Percentiles rank a stretch among this genome's conserved stretches.
phyloP scores from a whole-genome alignment of 2,329 filamentous ascomycete genomes.

The Botrytis elliptica region DNA sequence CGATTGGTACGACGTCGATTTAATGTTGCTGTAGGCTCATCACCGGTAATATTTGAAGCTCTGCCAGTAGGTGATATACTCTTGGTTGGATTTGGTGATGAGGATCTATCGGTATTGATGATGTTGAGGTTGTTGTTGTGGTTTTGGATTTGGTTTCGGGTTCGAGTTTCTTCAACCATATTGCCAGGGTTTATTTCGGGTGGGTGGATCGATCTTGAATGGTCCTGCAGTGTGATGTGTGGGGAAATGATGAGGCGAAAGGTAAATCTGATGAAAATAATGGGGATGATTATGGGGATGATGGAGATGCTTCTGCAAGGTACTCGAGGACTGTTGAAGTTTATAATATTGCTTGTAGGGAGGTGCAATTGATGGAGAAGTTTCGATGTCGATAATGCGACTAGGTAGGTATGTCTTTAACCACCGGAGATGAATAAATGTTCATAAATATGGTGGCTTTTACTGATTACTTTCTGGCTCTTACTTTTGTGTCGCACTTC shows the following conservation, averaged over 20 bases:
- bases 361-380: background rate
- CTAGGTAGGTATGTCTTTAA: too few species aligned
- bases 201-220: constrained; percentile 5
- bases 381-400: background rate
- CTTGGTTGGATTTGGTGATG: constrained; percentile 18
- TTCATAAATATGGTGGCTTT: background rate
- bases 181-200: background rate
- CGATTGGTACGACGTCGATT: constrained; percentile 31
- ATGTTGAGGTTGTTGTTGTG: background rate
- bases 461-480: background rate
- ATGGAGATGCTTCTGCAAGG: constrained; percentile 1
- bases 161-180: constrained; percentile 11
- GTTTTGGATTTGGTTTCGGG: background rate
- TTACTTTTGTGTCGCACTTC: background rate
- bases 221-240: background rate
- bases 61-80: constrained; percentile 20
- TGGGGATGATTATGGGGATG: background rate
- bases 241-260: constrained; percentile 11
- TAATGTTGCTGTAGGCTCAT: constrained; percentile 29
- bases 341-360: background rate
- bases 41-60: constrained; percentile 20
- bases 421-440: background rate
- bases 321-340: background rate
- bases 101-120: background rate
- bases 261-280: background rate